Evolutionary conservation across 2,329 filamentous ascomycete genomes (phyloP).

Genomic region (Biscogniauxia mediterranea): DNA sequence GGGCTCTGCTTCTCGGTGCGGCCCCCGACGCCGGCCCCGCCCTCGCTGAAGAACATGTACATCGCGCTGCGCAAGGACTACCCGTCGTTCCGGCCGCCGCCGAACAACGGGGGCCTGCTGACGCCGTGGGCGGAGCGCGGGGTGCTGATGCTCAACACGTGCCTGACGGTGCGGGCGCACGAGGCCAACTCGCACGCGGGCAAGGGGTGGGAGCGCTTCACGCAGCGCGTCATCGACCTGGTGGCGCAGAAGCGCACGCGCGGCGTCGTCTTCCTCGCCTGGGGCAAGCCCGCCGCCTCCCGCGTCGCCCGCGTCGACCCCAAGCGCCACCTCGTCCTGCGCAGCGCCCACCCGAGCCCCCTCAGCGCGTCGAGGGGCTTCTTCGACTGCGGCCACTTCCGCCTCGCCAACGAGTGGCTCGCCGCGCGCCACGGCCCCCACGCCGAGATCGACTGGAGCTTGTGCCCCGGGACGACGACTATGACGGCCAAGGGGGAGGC

Average conservation of each 20-base stretch:
- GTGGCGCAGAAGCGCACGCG: constrained; percentile 72
- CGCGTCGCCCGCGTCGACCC: constrained; percentile 72
- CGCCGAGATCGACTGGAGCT: constrained; percentile 81
- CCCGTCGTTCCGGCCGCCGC: constrained; percentile 71
- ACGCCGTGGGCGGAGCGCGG: constrained; percentile 93
- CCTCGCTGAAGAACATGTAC: constrained; percentile 93
- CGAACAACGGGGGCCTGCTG: constrained; percentile 76
- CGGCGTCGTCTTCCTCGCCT: constrained; percentile 93
- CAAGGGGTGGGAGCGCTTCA: constrained; percentile 90
- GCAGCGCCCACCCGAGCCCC: constrained; percentile 90
- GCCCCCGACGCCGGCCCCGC: constrained; percentile 82
- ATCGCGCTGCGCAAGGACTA: constrained; percentile 85
- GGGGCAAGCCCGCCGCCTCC: constrained; percentile 83
- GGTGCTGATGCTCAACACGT: constrained; percentile 91
- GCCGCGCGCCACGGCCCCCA: constrained; percentile 73
- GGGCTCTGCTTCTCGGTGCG: constrained; percentile 94
- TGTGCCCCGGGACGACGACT: constrained; percentile 38
- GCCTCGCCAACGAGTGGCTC: constrained; percentile 82
- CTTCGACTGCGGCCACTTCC: constrained; percentile 80
- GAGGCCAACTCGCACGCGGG: constrained; percentile 83
- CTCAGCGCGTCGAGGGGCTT: constrained; percentile 81
- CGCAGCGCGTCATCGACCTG: constrained; percentile 85
- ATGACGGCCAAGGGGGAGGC: constrained; percentile 10
- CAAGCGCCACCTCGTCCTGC: constrained; percentile 76
- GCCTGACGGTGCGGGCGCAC: constrained; percentile 86